Conservation (phyloP, 352 stramenopile species). For the Phytophthora pistaciae region DNA sequence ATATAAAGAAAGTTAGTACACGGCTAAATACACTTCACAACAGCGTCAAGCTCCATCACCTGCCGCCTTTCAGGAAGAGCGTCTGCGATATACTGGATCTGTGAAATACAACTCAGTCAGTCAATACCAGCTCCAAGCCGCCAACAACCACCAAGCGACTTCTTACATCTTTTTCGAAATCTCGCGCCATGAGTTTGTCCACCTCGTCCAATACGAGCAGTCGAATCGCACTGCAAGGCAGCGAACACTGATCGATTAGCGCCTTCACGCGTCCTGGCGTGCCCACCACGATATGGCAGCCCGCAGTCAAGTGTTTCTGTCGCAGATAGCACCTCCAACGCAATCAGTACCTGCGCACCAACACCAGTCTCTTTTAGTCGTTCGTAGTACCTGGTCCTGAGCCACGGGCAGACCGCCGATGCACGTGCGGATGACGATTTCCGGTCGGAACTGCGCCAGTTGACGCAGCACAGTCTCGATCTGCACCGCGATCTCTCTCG, state of each 20-base stretch:
- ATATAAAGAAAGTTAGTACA: background rate
- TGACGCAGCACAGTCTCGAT: constrained; percentile 75
- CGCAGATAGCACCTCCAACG: background rate
- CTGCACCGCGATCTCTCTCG: constrained; percentile 80
- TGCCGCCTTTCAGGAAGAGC: constrained; percentile 69
- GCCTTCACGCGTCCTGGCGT: constrained; percentile 78
- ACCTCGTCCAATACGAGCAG: constrained; percentile 85
- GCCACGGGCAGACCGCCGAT: constrained; percentile 73
- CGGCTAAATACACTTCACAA: background rate
- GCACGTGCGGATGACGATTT: constrained; percentile 53
- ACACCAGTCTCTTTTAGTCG: background rate
- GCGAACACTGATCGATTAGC: constrained; percentile 65
- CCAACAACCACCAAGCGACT: background rate
- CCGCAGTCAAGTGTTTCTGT: constrained; percentile 47
- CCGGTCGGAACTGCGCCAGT: constrained; percentile 49
- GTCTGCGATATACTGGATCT: constrained; percentile 72
- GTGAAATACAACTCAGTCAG: constrained; percentile 1
- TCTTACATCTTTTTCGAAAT: constrained; percentile 74
- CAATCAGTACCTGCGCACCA: constrained; percentile 1
- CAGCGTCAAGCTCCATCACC: constrained; percentile 29
- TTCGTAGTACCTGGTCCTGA: constrained; percentile 58
- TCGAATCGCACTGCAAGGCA: constrained; percentile 58
- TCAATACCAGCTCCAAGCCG: background rate
- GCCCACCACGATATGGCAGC: constrained; percentile 76
- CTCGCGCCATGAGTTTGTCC: constrained; percentile 76